Conservation (phyloP, 1,284 basidiomycete genomes). For the Tilletia indica region DNA sequence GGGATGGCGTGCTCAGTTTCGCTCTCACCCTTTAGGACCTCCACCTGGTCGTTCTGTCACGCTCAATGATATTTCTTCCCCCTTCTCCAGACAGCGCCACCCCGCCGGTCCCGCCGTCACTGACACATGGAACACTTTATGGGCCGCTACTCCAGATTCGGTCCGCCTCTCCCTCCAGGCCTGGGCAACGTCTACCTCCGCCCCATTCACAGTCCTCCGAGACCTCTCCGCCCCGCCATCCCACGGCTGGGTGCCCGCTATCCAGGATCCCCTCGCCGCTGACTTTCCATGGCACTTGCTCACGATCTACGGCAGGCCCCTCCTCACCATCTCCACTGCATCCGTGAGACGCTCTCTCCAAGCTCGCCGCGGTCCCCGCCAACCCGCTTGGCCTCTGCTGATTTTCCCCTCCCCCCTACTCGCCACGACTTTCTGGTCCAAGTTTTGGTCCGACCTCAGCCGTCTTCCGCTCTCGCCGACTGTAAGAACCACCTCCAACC, state of each 20-base stretch:
- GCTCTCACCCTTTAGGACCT: not conserved
- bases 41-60: not conserved
- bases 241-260: not conserved
- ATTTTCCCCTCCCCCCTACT: not conserved
- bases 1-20: not conserved
- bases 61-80: too few species aligned
- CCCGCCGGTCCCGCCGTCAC: too few species aligned
- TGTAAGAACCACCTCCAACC: too few species aligned
- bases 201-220: too few species aligned
- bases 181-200: too few species aligned
- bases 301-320: not conserved
- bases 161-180: too few species aligned
- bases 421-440: not conserved
- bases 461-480: too few species aligned
- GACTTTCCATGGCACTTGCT: not conserved
- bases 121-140: too few species aligned
- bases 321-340: not conserved
- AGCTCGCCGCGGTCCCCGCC: not conserved
- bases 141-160: too few species aligned
- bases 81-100: too few species aligned
- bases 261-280: not conserved
- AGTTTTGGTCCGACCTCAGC: too few species aligned
- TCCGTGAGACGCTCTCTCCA: not conserved
- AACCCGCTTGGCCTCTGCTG: not conserved
- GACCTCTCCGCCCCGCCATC: not conserved